Base-by-base conservation (phyloP, 2,329 filamentous ascomycete species). In the Paraphaeosphaeria minitans region DNA sequence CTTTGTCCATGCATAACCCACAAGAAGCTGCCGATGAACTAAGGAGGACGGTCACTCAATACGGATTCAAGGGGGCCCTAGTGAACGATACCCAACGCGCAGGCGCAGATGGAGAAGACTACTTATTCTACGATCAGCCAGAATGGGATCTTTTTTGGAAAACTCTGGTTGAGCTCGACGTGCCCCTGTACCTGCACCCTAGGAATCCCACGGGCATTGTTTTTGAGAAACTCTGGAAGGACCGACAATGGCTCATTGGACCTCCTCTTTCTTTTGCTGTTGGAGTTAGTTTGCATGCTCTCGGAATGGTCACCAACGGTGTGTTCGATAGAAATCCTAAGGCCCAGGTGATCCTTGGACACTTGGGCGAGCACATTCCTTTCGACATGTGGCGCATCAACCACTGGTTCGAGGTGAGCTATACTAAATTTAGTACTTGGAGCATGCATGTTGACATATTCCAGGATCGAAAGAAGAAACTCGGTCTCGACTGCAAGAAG, bases 161-260 rank as follows among this genome's bases (percentile, higher is more conserved):
- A 13, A 82, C 81, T 0, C 80, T 83, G 9, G 80, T 79, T 1
- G 83, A 87, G 45, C 81, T 89, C 0, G 84, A 88, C 57, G 86
- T 88, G 0, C 86, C 87, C 0, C 80, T 89, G 50, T 89, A 89
- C 66, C 78, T 89, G 0, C 87, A 89, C 70, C 87, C 86, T 0
- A 78, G 83, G 45, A 83, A 84, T 62, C 84, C 87, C 1, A 62
- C 62, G 2, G 63, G 85, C 7, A 79, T 78, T 19, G 80, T 86
- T 55, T 78, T 84, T 64, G 83, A 87, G 4, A 84, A 84, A 66
- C 80, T 87, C 7, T 88, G 82, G 79, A 82, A 82, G 1, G 79
- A 86, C 64, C 80, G 85, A 22, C 83, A 83, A 67, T 88, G 82
- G 80, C 81, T 88, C 29, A 75, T 88, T 46, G 87, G 86, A 0